Conservation (phyloP, 768 basidiomycete genomes). For the Paxillus ammoniavirescens region DNA sequence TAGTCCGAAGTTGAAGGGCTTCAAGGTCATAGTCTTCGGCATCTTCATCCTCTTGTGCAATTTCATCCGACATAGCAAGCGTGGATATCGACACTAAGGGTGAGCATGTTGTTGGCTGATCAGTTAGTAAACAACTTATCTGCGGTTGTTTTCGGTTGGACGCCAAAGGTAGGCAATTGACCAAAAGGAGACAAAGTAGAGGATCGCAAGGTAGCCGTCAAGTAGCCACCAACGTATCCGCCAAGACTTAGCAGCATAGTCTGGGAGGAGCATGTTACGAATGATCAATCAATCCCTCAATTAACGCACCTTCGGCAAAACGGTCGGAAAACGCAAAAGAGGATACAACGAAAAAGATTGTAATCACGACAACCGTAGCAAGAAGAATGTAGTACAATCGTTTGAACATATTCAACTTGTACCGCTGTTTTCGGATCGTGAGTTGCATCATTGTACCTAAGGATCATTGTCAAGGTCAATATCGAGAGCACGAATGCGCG, state of each 20-base stretch:
- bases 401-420: constrained; percentile 88
- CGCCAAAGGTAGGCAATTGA: constrained; percentile 91
- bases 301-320: constrained; percentile 73
- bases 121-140: constrained; percentile 49
- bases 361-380: constrained; percentile 75
- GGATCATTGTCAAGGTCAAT: constrained; percentile 9
- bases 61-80: constrained; percentile 94
- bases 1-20: constrained; percentile 57
- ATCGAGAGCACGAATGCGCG: neutral
- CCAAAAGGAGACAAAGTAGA: constrained; percentile 81
- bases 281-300: neutral
- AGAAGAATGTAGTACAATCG: constrained; percentile 83
- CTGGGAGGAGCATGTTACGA: constrained; percentile 37
- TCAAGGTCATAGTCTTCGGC: constrained; percentile 92
- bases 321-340: constrained; percentile 90
- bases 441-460: constrained; percentile 88
- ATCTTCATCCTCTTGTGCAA: constrained; percentile 92
- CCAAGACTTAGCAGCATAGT: constrained; percentile 93
- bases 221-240: constrained; percentile 91
- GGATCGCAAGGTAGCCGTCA: constrained; percentile 89
- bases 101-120: constrained; percentile 14
- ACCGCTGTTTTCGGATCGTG: constrained; percentile 78
- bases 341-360: constrained; percentile 90
- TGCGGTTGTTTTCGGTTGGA: constrained; percentile 85
- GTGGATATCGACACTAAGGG: constrained; percentile 43